Evolutionary conservation across 192 early-diverging fungal genomes (phyloP), one percentile per base, ranked within the genome.

Genomic region (Pilaira anomala): DNA sequence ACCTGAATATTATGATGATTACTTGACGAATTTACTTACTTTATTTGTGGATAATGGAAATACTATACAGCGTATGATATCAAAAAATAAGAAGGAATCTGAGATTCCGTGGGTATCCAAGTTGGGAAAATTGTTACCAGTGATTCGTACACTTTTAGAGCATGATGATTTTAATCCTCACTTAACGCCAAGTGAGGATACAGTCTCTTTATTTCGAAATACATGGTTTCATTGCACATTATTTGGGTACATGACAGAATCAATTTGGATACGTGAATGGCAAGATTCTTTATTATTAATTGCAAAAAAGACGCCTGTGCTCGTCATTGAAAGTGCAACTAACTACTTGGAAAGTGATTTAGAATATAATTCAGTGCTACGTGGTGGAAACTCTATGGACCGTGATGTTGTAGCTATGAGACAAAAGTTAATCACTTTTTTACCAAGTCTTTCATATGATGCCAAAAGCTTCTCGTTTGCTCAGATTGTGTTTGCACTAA

Each of bases 221-320:
- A 84, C 91, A 36, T 98, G 97, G 97, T 86, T 98, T 64, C 88
- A 91, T 50, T 80, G 90, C 48, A 88, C 92, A 0, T 69, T 90
- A 9, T 87, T 83, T 67, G 88, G 94, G 3, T 86, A 91, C 54
- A 75, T 88, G 28, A 78, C 84, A 8, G 83, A 91, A 42, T 77
- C 86, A 1, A 71, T 80, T 2, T 95, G 93, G 83, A 80, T 87
- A 16, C 80, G 76, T 13, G 87, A 90, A 18, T 96, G 91, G 87
- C 71, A 83, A 58, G 71, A 73, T 11, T 75, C 87, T 0, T 76
- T 95, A 63, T 30, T 80, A 0, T 39, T 77, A 4, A 86, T 98
- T 72, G 93, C 96, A 9, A 74, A 80, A 63, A 92, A 90, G 48
- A 89, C 95, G 1, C 97, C 97, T 0, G 76, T 88, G 0, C 79